Base-by-base conservation (phyloP, 495 filamentous ascomycete species). In the Ascodesmis nigricans region DNA sequence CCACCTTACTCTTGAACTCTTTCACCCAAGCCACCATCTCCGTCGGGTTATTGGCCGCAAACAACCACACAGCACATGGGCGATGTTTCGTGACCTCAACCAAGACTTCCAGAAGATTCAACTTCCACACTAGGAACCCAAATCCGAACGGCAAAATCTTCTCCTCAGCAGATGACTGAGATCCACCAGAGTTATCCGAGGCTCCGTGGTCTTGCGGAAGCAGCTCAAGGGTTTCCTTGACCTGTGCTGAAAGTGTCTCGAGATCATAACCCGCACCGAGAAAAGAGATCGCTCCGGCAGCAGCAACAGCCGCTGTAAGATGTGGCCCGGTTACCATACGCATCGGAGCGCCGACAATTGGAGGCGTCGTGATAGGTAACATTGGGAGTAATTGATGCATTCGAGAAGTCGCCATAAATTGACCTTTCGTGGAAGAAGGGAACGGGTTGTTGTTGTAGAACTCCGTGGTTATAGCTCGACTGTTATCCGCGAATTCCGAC, bases 321-420 rank as follows among this genome's bases (percentile, higher is more conserved):
- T 54, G 52, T 9, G 70, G 61, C 3, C 67, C 64, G 4, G 76
- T 59, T 44, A 79, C 68, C 18, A 73, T 55, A 27, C 71, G 65
- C 75, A 87, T 81, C 3, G 78, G 78, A 0, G 76, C 77, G 36
- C 59, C 51, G 37, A 68, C 55, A 15, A 87, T 61, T 27, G 82
- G 58, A 0, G 78, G 75, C 8, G 47, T 36, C 1, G 58, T 39
- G 18, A 57, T 63, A n/a, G n/a, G n/a, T n/a, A n/a, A n/a, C n/a
- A n/a, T n/a, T n/a, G n/a, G n/a, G n/a, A n/a, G n/a, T n/a, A n/a
- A n/a, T n/a, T n/a, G n/a, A n/a, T n/a, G n/a, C n/a, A n/a, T n/a
- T n/a, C n/a, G n/a, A n/a, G n/a, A n/a, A n/a, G n/a, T n/a, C n/a
- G n/a, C n/a, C n/a, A n/a, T n/a, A n/a, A n/a, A n/a, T n/a, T n/a